Base-by-base conservation (phyloP, 352 stramenopile genomes). In the Phytopythium oedochilum region DNA sequence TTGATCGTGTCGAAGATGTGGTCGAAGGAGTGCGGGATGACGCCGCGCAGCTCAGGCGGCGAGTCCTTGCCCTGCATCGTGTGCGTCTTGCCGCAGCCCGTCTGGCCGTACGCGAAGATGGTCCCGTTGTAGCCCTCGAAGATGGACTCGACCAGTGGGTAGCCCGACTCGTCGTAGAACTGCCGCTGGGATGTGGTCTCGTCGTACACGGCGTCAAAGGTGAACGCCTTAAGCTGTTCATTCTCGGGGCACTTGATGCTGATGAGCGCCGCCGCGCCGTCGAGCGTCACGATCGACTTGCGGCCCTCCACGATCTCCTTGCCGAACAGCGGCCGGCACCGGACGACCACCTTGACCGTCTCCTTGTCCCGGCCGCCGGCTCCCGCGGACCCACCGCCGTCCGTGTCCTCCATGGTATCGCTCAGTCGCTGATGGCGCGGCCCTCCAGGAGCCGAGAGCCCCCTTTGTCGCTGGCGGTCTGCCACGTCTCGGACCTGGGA, bases 111-210 rank as follows among this genome's bases (percentile, higher is more conserved):
- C 1, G 89, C 87, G 63, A 97, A 97, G 49, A 97, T 96, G 7
- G 88, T 96, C 46, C 88, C 89, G 50, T 97, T 97, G 63, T 94
- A 97, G 38, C 89, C 89, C 48, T 93, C 80, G 46, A 97, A 90
- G 49, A 96, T 90, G 60, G 83, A 96, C 53, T 97, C 89, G 6
- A 96, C 84, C 12, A 97, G 70, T 20, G 85, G 85, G 57, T 90
- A 93, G 20, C 73, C 86, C 7, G 85, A 86, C 48, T 95, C 85
- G 50, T 93, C 82, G 67, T 94, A 94, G 70, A 93, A 91, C 71
- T 90, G 79, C 7, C 77, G 78, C 59, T 93, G 80, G 17, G 83
- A 90, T 17, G 76, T 93, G 53, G 59, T 85, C 63, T 95, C 83
- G 46, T 95, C 89, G 49, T 95, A 97, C n/a, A 94, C 87, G 22